phyloP scores from a whole-genome alignment of 495 filamentous ascomycete genomes.

The Trichoderma parareesei region DNA sequence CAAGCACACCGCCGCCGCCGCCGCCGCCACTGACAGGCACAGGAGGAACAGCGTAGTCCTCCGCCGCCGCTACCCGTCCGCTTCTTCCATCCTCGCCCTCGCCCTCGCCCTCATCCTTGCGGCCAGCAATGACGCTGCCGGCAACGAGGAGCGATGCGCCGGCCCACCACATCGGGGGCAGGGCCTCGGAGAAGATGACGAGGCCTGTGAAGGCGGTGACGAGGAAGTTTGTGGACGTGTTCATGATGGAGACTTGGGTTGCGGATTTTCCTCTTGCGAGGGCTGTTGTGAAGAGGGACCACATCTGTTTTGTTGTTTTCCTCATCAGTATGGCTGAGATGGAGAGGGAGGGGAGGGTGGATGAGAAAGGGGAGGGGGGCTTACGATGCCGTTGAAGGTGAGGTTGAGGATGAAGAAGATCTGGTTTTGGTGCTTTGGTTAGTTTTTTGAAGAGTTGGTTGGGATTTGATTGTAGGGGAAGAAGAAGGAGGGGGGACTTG shows the following conservation, averaged over 20 bases:
- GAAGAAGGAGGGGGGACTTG: slow-evolving; percentile 36
- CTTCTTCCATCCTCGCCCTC: slow-evolving; percentile 8
- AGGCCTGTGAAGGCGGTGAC: slow-evolving; percentile 75
- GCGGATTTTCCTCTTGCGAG: slow-evolving; percentile 76
- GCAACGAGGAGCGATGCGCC: slow-evolving; percentile 78
- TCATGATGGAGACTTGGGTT: slow-evolving; percentile 85
- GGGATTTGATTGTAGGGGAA: not conserved
- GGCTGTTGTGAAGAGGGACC: slow-evolving; percentile 79
- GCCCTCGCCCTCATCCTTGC: slow-evolving; percentile 52
- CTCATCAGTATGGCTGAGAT: not conserved
- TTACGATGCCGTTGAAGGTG: slow-evolving; percentile 71
- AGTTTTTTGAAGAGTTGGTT: not conserved
- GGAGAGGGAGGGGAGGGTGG: not conserved
- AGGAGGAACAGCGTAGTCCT: too few species aligned
- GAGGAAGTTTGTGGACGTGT: slow-evolving; percentile 89
- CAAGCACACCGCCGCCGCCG: not conserved
- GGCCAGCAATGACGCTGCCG: slow-evolving; percentile 85
- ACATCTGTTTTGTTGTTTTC: slow-evolving; percentile 51
- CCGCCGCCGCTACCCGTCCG: too few species aligned
- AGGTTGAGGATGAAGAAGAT: slow-evolving; percentile 83
- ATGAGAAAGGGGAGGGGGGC: slow-evolving; percentile 18
- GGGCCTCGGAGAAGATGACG: slow-evolving; percentile 30
- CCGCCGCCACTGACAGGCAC: not conserved
- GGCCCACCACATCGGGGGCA: slow-evolving; percentile 71
- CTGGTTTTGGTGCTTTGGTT: slow-evolving; percentile 32